These are phyloP conservation scores for Heterococcus sp. DNA, from an alignment of 108 stramenopile species.

Conservation along the genomic window DNA sequence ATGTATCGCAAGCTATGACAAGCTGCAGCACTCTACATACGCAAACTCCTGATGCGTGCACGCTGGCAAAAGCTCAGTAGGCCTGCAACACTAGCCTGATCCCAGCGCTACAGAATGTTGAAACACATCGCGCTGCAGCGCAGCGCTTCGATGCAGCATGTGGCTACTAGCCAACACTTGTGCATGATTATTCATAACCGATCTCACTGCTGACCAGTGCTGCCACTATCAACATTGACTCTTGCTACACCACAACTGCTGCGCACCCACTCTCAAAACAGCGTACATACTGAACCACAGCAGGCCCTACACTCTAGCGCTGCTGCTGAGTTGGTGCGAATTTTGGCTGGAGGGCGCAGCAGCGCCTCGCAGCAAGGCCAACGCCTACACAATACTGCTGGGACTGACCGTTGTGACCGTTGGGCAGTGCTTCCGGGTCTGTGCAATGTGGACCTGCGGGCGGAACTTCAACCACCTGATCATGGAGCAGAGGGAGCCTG, in stretches of 20 bases:
- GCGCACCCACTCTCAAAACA: neutral
- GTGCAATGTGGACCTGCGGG: conserved; percentile 86
- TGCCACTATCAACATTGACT: too few species aligned
- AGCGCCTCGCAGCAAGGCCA: conserved; percentile 45
- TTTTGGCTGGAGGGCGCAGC: conserved; percentile 70
- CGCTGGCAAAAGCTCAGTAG: too few species aligned
- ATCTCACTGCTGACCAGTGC: neutral
- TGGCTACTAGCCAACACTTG: too few species aligned
- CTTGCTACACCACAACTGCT: neutral
- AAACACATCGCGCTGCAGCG: too few species aligned
- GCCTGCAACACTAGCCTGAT: too few species aligned
- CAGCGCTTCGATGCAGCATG: too few species aligned
- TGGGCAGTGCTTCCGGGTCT: conserved; percentile 73
- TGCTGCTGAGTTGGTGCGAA: conserved; percentile 75
- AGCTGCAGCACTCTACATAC: too few species aligned
- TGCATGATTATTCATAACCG: neutral
- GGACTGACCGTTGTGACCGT: conserved; percentile 66
- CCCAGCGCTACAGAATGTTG: too few species aligned
- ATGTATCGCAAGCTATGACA: too few species aligned
- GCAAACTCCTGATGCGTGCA: too few species aligned
- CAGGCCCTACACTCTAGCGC: conserved; percentile 78
- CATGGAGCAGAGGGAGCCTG: conserved; percentile 72
- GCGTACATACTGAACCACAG: conserved; percentile 89
- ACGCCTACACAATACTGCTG: conserved; percentile 3
- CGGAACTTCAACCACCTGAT: conserved; percentile 91